Base-by-base conservation (phyloP, 805 yeast genomes). In the Yarrowia keelungensis region DNA sequence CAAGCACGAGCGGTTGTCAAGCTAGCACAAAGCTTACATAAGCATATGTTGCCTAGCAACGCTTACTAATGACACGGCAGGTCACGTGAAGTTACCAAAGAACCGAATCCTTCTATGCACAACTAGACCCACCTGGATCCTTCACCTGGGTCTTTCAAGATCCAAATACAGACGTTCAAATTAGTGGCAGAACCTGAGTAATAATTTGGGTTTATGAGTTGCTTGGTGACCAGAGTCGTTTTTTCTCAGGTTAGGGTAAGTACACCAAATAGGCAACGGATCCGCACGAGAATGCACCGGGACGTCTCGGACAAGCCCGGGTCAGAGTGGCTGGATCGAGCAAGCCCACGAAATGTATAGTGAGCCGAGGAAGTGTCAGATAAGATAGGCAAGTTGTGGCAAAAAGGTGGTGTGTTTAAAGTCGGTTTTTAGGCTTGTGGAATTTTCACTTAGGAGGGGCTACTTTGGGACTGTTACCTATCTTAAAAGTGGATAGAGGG, bases 161-260 rank as follows among this genome's bases (percentile, higher is more conserved):
- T 5, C 12, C 39, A 10, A 9, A 38, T 11, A 38, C 1, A 38
- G 12, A 10, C 12, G 10, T 35, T 22, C n/a, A 12, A n/a, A 4
- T 8, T 35, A n/a, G 56, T n/a, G 32, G 39, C 56, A n/a, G 39
- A 35, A 51, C 58, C 58, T 51, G 58, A 51, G 58, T 51, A 51
- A 51, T 16, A 8, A 51, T 51, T 51, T 36, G 10, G n/a, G n/a
- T 51, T 51, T n/a, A 1, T 3, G 10, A 51, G 41, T 35, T 50
- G 41, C 56, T n/a, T 41, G 16, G 26, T 50, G 22, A 7, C 56
- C 54, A 5, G 35, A 50, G 41, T 5, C 56, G 56, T 51, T 26
- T 12, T 16, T 7, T 36, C 19, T 50, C 10, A n/a, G 58, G 58
- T 51, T 16, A 51, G 58, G 58, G 58, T 38, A 16, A 10, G 11